Conservation (phyloP, 2,329 filamentous ascomycete species). For the Tricladium varicosporioides region DNA sequence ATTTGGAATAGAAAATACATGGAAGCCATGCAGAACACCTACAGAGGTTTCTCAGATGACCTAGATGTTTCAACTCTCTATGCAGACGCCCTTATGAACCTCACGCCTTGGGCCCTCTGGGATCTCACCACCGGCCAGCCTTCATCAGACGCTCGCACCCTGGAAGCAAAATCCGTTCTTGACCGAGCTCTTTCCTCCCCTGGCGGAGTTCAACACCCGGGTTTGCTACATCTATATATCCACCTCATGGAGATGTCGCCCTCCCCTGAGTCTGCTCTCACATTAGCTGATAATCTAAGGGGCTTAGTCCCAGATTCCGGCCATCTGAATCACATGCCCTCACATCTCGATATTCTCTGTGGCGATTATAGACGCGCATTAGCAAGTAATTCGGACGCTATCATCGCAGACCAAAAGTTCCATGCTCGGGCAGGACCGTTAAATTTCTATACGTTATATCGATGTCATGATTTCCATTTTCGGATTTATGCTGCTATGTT, state of each 20-base stretch:
- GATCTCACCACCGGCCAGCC: conserved; percentile 58
- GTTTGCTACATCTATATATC: conserved; percentile 72
- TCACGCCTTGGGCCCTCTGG: conserved; percentile 65
- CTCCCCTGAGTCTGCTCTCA: conserved; percentile 60
- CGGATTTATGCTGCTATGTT: conserved; percentile 78
- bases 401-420: conserved; percentile 66
- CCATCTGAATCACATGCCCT: conserved; percentile 75
- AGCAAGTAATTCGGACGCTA: conserved; percentile 63
- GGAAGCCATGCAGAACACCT: conserved; percentile 56
- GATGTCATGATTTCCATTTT: conserved; percentile 73
- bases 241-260: conserved; percentile 77
- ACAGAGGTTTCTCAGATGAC: conserved; percentile 50
- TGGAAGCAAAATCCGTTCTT: conserved; percentile 57
- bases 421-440: conserved; percentile 55
- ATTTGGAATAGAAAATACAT: conserved; percentile 60
- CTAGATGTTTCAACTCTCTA: conserved; percentile 63
- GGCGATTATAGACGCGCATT: conserved; percentile 70
- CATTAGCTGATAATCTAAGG: conserved; percentile 60
- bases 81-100: conserved; percentile 64
- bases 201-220: conserved; percentile 58
- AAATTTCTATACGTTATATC: conserved; percentile 77
- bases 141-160: conserved; percentile 50
- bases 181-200: conserved; percentile 54
- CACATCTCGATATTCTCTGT: conserved; percentile 70
- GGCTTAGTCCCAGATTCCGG: conserved; percentile 66